These are phyloP conservation scores for Plectosphaerella sp. DNA, from an alignment of 2,329 filamentous ascomycete genomes.

Conservation along the genomic window DNA sequence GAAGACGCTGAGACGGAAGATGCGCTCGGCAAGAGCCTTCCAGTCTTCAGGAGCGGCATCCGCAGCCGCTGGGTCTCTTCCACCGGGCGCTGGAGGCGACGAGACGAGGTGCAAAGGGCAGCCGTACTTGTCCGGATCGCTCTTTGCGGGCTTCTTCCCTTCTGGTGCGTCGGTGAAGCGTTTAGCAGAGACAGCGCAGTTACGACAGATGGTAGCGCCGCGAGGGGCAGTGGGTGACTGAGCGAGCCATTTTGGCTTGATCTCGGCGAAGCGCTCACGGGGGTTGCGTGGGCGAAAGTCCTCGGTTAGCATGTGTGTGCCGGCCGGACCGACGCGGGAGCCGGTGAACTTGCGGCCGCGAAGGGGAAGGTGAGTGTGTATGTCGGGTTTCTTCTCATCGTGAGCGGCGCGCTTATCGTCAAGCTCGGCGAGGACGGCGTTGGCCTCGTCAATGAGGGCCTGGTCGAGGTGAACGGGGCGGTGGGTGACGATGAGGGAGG, in stretches of 20 bases:
- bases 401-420: conserved; percentile 26
- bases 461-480: conserved; percentile 42
- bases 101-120: conserved; percentile 12
- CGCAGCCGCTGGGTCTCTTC: too few relatives aligned
- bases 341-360: conserved; percentile 33
- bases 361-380: conserved; percentile 4
- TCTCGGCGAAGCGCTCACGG: conserved; percentile 50
- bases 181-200: conserved; percentile 57
- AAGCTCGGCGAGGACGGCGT: conserved; percentile 45
- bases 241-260: conserved; percentile 81
- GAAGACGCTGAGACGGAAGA: background rate
- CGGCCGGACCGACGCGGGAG: conserved; percentile 47
- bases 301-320: conserved; percentile 66
- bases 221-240: conserved; percentile 70
- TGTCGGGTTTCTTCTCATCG: conserved; percentile 1
- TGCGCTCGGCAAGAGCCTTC: background rate
- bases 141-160: conserved; percentile 2
- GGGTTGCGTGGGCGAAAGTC: conserved; percentile 55
- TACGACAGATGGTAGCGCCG: conserved; percentile 63
- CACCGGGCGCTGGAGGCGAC: background rate
- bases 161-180: conserved; percentile 23
- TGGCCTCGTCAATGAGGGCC: conserved; percentile 38
- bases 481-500: conserved; percentile 50
- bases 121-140: conserved; percentile 7
- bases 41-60: background rate